Evolutionary conservation across 345 rosid genomes (phyloP).

Genomic region (Viola odorata): DNA sequence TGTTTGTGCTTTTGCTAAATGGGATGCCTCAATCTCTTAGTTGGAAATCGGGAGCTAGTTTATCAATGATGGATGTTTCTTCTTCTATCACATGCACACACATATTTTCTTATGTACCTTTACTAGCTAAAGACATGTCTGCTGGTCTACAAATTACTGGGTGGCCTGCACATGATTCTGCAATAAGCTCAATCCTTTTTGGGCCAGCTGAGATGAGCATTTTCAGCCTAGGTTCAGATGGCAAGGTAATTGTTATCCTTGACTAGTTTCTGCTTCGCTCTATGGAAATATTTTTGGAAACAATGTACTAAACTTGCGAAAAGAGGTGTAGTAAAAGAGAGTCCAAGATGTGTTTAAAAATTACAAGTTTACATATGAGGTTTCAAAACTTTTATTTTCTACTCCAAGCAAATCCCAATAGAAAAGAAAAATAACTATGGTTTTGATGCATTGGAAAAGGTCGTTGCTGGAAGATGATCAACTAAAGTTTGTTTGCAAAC

Average conservation of each 20-base stretch:
- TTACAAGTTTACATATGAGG: too few species aligned
- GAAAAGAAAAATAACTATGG: too few species aligned
- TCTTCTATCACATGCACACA: neutral
- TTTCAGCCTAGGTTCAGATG: conserved; percentile 64
- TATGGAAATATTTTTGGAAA: too few species aligned
- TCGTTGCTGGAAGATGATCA: too few species aligned
- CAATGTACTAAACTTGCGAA: too few species aligned
- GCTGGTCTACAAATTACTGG: conserved; percentile 72
- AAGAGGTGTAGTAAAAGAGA: too few species aligned
- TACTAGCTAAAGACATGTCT: conserved; percentile 57
- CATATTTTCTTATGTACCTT: conserved; percentile 24
- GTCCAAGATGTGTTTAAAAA: too few species aligned
- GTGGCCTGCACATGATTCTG: conserved; percentile 78
- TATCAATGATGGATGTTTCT: neutral
- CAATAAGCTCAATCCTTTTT: conserved; percentile 57
- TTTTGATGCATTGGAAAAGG: too few species aligned
- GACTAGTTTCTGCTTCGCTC: too few species aligned
- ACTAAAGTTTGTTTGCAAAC: too few species aligned
- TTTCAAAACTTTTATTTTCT: too few species aligned
- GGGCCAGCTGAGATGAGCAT: conserved; percentile 73
- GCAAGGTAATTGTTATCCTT: conserved; percentile 37
- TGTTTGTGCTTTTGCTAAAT: neutral
- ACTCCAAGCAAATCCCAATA: too few species aligned
- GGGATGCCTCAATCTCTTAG: neutral
- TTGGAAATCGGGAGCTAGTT: neutral